Percentiles rank a stretch among this genome's conserved stretches.
Conservation (phyloP, 495 filamentous ascomycete genomes). For the Bacidia gigantensis region DNA sequence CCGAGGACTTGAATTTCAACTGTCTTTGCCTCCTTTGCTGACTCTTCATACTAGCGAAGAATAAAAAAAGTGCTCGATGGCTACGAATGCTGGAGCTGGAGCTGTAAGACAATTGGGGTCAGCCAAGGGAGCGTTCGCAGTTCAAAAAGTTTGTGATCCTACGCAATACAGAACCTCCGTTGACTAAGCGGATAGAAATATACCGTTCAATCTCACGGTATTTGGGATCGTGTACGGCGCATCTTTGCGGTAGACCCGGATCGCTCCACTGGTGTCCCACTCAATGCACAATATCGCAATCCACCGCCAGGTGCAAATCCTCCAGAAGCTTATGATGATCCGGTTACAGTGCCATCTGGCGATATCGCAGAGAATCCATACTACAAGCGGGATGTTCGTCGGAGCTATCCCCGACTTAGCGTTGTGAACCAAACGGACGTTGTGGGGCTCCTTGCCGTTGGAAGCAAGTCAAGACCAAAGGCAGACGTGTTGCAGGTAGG, state of each 20-base stretch:
- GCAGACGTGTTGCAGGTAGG: slow-evolving; percentile 65
- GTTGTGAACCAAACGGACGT: slow-evolving; percentile 74
- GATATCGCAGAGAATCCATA: slow-evolving; percentile 97
- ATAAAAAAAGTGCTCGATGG: slow-evolving; percentile 12
- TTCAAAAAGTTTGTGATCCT: slow-evolving; percentile 12
- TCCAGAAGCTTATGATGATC: slow-evolving; percentile 71
- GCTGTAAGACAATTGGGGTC: slow-evolving; percentile 17
- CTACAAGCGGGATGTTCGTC: slow-evolving; percentile 85
- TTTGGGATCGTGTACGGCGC: slow-evolving; percentile 77
- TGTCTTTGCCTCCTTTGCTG: neutral
- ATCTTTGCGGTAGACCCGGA: slow-evolving; percentile 70
- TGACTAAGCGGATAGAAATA: slow-evolving; percentile 58
- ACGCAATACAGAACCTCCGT: neutral
- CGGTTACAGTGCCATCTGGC: slow-evolving; percentile 78
- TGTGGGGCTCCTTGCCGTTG: slow-evolving; percentile 71
- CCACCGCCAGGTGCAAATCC: slow-evolving; percentile 71
- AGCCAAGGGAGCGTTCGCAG: slow-evolving; percentile 8
- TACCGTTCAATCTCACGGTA: slow-evolving; percentile 78
- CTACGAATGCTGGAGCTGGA: slow-evolving; percentile 17
- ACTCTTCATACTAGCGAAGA: too few species aligned
- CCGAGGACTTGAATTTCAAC: too few species aligned
- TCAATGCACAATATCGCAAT: slow-evolving; percentile 86
- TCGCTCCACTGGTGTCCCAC: slow-evolving; percentile 78
- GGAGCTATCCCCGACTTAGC: slow-evolving; percentile 72
- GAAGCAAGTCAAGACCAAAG: slow-evolving; percentile 66